These are phyloP conservation scores for Alnus glutinosa DNA, from an alignment of 306 rosid genomes.

Conservation along the genomic window DNA sequence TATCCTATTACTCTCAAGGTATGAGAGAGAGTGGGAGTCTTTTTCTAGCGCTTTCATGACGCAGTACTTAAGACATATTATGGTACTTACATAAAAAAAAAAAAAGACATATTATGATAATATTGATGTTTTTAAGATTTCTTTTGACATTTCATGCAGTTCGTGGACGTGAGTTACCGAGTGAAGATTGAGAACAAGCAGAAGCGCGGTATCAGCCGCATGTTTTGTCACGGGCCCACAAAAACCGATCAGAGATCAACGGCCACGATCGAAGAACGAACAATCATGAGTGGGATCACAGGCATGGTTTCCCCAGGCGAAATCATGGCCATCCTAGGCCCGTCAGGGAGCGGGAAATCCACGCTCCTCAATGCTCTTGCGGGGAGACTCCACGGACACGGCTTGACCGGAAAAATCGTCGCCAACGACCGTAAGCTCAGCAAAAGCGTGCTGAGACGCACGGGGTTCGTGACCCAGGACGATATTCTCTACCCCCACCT, in stretches of 20 bases:
- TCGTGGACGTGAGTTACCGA: slow-evolving; percentile 67
- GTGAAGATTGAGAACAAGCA: slow-evolving; percentile 45
- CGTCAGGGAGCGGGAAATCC: slow-evolving; percentile 90
- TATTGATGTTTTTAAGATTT: too few relatives aligned
- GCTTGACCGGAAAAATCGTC: slow-evolving; percentile 59
- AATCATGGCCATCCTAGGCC: slow-evolving; percentile 79
- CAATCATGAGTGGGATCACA: slow-evolving; percentile 59
- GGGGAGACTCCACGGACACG: slow-evolving; percentile 59
- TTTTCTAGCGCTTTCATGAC: neutral
- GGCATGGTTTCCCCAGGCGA: slow-evolving; percentile 84
- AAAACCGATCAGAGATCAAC: slow-evolving; percentile 33
- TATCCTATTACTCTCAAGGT: slow-evolving; percentile 83
- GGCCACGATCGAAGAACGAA: slow-evolving; percentile 40
- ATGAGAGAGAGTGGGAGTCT: neutral
- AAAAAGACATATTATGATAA: too few relatives aligned
- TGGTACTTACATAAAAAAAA: too few relatives aligned
- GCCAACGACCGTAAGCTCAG: slow-evolving; percentile 54
- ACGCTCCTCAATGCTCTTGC: slow-evolving; percentile 77
- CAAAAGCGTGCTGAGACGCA: slow-evolving; percentile 49
- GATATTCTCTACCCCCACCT: slow-evolving; percentile 82
- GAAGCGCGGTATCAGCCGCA: slow-evolving; percentile 30
- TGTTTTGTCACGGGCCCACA: slow-evolving; percentile 15
- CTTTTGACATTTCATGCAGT: slow-evolving; percentile 53
- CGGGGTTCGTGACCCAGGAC: slow-evolving; percentile 85
- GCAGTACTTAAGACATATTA: neutral